Base-by-base conservation (phyloP, 768 basidiomycete genomes). In the Phanerodontia chrysosporium region DNA sequence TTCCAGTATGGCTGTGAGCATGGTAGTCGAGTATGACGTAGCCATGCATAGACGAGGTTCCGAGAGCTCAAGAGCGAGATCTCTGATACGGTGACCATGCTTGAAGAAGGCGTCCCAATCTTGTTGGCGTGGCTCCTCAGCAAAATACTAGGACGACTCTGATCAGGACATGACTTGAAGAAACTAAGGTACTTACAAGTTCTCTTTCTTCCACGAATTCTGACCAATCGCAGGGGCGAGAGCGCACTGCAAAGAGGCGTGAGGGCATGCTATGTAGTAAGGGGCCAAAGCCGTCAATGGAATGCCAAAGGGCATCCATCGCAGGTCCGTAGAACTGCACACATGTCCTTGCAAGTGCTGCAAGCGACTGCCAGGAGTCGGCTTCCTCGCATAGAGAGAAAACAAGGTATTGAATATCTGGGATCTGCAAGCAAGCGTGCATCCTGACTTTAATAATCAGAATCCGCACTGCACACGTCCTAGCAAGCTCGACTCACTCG, bases 221-320 rank as follows among this genome's bases (percentile, higher is more conserved):
- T 9, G 22, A 13, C 35, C 52, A 29, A 5, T 1, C 16, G 18
- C 6, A 39, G 2, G 12, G 35, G 2, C 52, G 32, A n/a, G 5
- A 16, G 4, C 30, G 22, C 13, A 28, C 45, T 9, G 45, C 55
- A 45, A n/a, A 56, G 3, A 45, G 24, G 16, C 30, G 28, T n/a
- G 55, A 29, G 8, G 55, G 55, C 24, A 28, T 29, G 55, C 55
- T 45, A 30, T 45, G n/a, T 8, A 46, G 21, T 3, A 45, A 21
- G 1, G 55, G 42, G 1, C 44, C 42, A 5, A 56, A 45, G 2
- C 44, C 55, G 30, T 56, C 55, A 1, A 56, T 10, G 14, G 18
- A 45, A 18, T 48, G 35, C 55, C 55, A 56, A 4, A 56, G 35
- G 1, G 44, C 55, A 13, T 45, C 55, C 55, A 56, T 56, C 4